Conservation (phyloP, 202 grass and related monocot genomes). For the Schoenoplectus tabernaemontani region DNA sequence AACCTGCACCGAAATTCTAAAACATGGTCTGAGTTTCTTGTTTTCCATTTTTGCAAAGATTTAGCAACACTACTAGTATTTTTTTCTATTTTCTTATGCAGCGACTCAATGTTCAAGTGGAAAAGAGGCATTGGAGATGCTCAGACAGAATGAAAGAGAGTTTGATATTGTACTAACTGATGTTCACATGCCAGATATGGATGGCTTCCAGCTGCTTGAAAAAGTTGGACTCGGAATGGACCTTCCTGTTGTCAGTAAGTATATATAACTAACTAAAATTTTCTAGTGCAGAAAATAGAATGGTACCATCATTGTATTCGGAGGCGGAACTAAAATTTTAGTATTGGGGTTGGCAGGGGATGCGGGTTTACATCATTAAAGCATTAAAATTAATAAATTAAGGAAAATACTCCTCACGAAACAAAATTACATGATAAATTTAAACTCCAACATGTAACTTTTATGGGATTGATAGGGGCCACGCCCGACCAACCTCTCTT, state of each 20-base stretch:
- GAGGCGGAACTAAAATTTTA: too few relatives aligned
- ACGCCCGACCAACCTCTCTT: too few relatives aligned
- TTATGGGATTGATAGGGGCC: too few relatives aligned
- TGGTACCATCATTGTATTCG: not conserved
- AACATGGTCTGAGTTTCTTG: too few relatives aligned
- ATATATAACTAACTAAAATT: not conserved
- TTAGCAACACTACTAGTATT: not conserved
- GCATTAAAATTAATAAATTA: too few relatives aligned
- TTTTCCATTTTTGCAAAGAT: not conserved
- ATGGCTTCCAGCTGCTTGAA: constrained; percentile 62
- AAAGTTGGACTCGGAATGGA: constrained; percentile 68
- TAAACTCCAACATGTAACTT: too few relatives aligned
- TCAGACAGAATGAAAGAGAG: constrained; percentile 30
- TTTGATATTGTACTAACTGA: constrained; percentile 68
- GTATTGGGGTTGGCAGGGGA: too few relatives aligned
- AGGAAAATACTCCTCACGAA: too few relatives aligned
- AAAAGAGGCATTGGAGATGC: constrained; percentile 29
- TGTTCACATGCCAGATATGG: constrained; percentile 48
- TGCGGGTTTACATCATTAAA: too few relatives aligned
- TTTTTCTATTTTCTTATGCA: constrained; percentile 22
- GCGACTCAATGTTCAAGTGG: constrained; percentile 25
- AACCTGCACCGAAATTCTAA: too few relatives aligned
- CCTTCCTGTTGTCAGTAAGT: constrained; percentile 65
- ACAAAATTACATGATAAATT: too few relatives aligned
- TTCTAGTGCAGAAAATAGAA: not conserved